These are phyloP conservation scores for Lipomyces mesembrius DNA, from an alignment of 805 yeast species.

Conservation along the genomic window DNA sequence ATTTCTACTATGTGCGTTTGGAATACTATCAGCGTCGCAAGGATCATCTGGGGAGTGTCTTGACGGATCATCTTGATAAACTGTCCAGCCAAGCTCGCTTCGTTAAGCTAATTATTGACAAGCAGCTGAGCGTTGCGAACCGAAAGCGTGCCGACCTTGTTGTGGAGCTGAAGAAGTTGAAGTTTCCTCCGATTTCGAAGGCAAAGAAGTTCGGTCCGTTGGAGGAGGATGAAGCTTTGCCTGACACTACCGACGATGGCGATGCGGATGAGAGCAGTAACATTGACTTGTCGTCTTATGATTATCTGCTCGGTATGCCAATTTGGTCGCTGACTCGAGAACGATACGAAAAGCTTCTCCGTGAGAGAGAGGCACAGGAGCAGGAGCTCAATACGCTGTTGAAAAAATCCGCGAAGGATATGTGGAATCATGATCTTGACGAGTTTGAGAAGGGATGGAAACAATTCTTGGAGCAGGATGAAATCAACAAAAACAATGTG, in stretches of 20 bases:
- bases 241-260: slow-evolving; percentile 46
- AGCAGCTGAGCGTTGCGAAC: slow-evolving; percentile 70
- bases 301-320: slow-evolving; percentile 88
- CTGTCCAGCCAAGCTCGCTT: slow-evolving; percentile 85
- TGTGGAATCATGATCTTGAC: slow-evolving; percentile 86
- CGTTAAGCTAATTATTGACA: slow-evolving; percentile 85
- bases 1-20: slow-evolving; percentile 82
- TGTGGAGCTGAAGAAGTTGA: slow-evolving; percentile 61
- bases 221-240: slow-evolving; percentile 69
- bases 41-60: slow-evolving; percentile 68
- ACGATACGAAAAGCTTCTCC: slow-evolving; percentile 77
- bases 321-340: slow-evolving; percentile 93
- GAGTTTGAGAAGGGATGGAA: slow-evolving; percentile 70
- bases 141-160: slow-evolving; percentile 69
- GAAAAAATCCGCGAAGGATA: slow-evolving; percentile 75
- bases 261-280: slow-evolving; percentile 45
- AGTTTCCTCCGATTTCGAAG: slow-evolving; percentile 60
- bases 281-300: slow-evolving; percentile 54
- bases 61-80: slow-evolving; percentile 75
- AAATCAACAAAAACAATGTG: slow-evolving; percentile 6
- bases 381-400: slow-evolving; percentile 68
- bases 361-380: slow-evolving; percentile 74
- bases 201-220: slow-evolving; percentile 50
- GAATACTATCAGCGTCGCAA: slow-evolving; percentile 91
- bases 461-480: slow-evolving; percentile 66